Percentiles rank a stretch among this genome's conserved stretches.
Evolutionary conservation across 306 rosid species (phyloP).

Genomic region (Urtica urens): DNA sequence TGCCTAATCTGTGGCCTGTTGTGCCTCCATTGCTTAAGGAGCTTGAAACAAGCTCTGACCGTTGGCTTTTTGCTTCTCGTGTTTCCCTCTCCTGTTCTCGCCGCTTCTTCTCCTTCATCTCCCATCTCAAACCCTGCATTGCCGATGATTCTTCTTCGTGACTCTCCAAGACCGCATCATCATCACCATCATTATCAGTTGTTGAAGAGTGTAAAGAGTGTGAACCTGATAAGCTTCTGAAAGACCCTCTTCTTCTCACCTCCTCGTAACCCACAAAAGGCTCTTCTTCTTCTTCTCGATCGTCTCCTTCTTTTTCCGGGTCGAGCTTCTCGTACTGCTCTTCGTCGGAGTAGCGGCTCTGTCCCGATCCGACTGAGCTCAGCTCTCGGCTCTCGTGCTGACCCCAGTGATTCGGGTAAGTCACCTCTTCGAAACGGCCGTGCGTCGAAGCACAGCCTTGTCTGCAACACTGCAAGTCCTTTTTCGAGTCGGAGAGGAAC

Average conservation of each 20-base stretch:
- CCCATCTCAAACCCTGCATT: slow-evolving; percentile 63
- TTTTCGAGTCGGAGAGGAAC: slow-evolving; percentile 26
- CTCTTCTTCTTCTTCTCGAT: slow-evolving; percentile 24
- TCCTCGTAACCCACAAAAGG: neutral
- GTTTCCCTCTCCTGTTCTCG: slow-evolving; percentile 51
- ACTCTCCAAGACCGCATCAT: slow-evolving; percentile 21
- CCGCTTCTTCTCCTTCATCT: slow-evolving; percentile 61
- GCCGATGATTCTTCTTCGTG: slow-evolving; percentile 29
- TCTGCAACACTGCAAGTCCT: slow-evolving; percentile 38
- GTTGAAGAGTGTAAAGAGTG: slow-evolving; percentile 29
- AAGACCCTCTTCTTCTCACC: slow-evolving; percentile 17
- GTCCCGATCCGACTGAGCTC: slow-evolving; percentile 54
- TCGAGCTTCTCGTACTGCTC: slow-evolving; percentile 42
- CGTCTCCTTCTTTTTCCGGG: slow-evolving; percentile 17
- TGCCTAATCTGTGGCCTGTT: slow-evolving; percentile 23
- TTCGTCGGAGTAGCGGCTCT: slow-evolving; percentile 53
- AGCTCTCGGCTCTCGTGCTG: slow-evolving; percentile 52
- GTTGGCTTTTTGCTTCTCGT: slow-evolving; percentile 42
- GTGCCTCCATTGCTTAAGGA: slow-evolving; percentile 19
- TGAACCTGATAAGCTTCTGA: slow-evolving; percentile 27
- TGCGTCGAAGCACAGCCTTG: slow-evolving; percentile 58
- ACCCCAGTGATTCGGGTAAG: slow-evolving; percentile 44
- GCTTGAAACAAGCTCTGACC: slow-evolving; percentile 25
- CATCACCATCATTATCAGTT: slow-evolving; percentile 17
- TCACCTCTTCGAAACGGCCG: slow-evolving; percentile 86